Evolutionary conservation across 23 red algal species (phyloP).

Genomic region (Gracilaria domingensis): DNA sequence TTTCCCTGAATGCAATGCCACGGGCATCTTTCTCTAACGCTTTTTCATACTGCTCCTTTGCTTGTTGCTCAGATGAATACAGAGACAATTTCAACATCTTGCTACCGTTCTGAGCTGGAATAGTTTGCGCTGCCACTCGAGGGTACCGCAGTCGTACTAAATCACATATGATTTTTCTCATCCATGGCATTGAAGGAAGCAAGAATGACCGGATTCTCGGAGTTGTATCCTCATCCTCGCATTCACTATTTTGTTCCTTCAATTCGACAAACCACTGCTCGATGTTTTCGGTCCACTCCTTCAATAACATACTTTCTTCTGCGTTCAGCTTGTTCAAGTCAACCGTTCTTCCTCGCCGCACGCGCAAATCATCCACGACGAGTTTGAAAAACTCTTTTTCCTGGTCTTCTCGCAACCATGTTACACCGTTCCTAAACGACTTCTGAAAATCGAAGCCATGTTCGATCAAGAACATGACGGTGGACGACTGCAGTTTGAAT

Average conservation of each 20-base stretch:
- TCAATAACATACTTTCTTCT: conserved; percentile 31
- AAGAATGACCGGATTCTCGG: conserved; percentile 44
- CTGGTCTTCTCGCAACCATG: conserved; percentile 52
- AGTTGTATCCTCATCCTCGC: background rate
- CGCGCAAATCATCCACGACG: conserved; percentile 20
- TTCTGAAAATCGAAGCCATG: conserved; percentile 76
- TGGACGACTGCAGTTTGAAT: conserved; percentile 50
- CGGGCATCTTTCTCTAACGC: conserved; percentile 19
- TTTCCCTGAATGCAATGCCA: conserved; percentile 27
- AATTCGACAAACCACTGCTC: conserved; percentile 13
- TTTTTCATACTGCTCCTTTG: conserved; percentile 19
- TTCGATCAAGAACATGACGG: conserved; percentile 44
- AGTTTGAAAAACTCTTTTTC: conserved; percentile 31
- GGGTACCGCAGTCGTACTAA: conserved; percentile 45
- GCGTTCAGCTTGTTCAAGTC: conserved; percentile 10
- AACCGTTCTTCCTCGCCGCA: background rate
- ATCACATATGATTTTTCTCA: conserved; percentile 62
- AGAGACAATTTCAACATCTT: conserved; percentile 41
- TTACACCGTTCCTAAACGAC: conserved; percentile 41
- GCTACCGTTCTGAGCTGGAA: conserved; percentile 33
- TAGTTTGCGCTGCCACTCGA: conserved; percentile 22
- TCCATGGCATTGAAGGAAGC: conserved; percentile 30
- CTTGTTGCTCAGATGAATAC: conserved; percentile 5
- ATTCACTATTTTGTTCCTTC: background rate
- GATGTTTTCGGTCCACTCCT: conserved; percentile 46